Evolutionary conservation across 345 rosid species (phyloP), one percentile per base, ranked within the genome.

Genomic region (Aegle marmelos): DNA sequence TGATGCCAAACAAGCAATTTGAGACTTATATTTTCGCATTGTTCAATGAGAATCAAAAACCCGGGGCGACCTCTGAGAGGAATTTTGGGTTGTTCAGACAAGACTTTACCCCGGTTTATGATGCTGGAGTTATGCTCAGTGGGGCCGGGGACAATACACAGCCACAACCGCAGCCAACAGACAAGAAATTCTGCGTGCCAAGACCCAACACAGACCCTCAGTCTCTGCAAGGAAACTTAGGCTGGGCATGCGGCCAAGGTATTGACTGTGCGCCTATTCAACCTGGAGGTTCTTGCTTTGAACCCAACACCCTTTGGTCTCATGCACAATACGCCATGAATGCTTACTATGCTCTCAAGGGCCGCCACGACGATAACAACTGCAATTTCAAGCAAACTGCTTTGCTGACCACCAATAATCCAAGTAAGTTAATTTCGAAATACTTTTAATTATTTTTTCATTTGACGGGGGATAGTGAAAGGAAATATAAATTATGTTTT

Each of bases 61-160:
- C 95, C 0, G 98, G 97, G 21, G 79, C 91, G 0, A 77, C 84
- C 7, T 89, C 90, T 0, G 98, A 95, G 79, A 77, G 84, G 37
- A 93, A 95, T 77, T 95, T 93, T 86, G 98, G 98, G 5, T 77
- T 95, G 79, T 91, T 95, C 67, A 57, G 84, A 37, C 88, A 95
- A 0, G 94, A 95, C 83, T 90, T 93, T 72, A 77, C 83, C 16
- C 94, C 97, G 4, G 91, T 91, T 61, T 95, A 95, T 62, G 65
- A 88, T 69, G 85, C 78, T 14, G 95, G 97, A 13, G 68, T 94
- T 28, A 72, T 93, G 76, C 81, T 85, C 6, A 72, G 72, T 36
- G 8, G 33, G 33, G 22, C 34, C 9, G 33, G 19, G 68, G 7
- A 19, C 21, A 25, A 24, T 4, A 9, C 13, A 6, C 24, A 9